Evolutionary conservation across 108 stramenopile species (phyloP).

Genomic region (Schizochytrium sp.): DNA sequence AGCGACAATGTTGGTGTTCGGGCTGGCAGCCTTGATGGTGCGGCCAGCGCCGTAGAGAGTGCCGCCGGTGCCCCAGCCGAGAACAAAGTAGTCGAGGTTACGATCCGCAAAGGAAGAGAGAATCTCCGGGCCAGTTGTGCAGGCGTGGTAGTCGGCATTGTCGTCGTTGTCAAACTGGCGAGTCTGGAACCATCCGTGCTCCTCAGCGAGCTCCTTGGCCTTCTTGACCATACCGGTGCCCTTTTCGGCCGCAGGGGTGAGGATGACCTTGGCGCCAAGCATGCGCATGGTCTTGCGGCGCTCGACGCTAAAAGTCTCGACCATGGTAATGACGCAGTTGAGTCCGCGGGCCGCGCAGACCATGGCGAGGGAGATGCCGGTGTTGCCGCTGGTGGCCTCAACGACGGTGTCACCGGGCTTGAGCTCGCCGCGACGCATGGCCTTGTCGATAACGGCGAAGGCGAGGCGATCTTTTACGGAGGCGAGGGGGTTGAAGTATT

Average conservation of each 20-base stretch:
- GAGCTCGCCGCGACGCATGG: slow-evolving; percentile 71
- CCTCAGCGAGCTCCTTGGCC: slow-evolving; percentile 63
- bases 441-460: slow-evolving; percentile 64
- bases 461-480: slow-evolving; percentile 82
- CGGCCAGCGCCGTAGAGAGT: slow-evolving; percentile 64
- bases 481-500: slow-evolving; percentile 74
- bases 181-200: slow-evolving; percentile 51
- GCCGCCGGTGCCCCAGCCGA: slow-evolving; percentile 76
- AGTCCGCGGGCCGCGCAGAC: slow-evolving; percentile 83
- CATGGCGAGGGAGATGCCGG: slow-evolving; percentile 81
- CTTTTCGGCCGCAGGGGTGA: slow-evolving; percentile 55
- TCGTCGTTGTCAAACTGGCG: slow-evolving; percentile 89
- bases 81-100: slow-evolving; percentile 66
- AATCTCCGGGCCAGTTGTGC: slow-evolving; percentile 43
- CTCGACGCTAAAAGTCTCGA: slow-evolving; percentile 78
- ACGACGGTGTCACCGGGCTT: slow-evolving; percentile 53
- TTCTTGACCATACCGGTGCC: slow-evolving; percentile 75
- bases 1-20: slow-evolving; percentile 55
- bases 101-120: slow-evolving; percentile 52
- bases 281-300: slow-evolving; percentile 71
- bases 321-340: slow-evolving; percentile 74
- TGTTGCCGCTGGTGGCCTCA: slow-evolving; percentile 78
- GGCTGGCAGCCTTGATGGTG: slow-evolving; percentile 55
- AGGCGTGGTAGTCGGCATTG: slow-evolving; percentile 71
- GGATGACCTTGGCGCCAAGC: slow-evolving; percentile 59